Evolutionary conservation across 306 rosid species (phyloP).

Genomic region (Corylus avellana): DNA sequence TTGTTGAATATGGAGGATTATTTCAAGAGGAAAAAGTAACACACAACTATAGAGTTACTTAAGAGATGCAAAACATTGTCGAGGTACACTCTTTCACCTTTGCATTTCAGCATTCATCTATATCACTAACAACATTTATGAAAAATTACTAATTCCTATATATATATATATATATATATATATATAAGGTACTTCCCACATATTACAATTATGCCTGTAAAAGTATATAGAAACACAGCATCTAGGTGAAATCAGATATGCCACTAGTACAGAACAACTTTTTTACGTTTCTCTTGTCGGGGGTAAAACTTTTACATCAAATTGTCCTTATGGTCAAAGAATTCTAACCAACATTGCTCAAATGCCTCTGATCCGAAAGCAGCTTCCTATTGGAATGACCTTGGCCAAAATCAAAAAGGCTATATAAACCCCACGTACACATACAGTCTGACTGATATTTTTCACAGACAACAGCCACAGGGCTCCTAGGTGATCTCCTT

Average conservation of each 20-base stretch:
- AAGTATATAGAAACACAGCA: not conserved
- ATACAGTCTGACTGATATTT: constrained; percentile 51
- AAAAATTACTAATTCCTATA: not conserved
- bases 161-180: too few relatives aligned
- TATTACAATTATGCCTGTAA: too few relatives aligned
- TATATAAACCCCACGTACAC: constrained; percentile 50
- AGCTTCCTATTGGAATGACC: constrained; percentile 41
- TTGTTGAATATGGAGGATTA: not conserved
- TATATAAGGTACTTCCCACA: not conserved
- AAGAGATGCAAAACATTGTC: not conserved
- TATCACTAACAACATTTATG: not conserved
- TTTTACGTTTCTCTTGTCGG: not conserved
- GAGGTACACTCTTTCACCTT: not conserved
- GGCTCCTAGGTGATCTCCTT: constrained; percentile 50
- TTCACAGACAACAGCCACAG: constrained; percentile 43
- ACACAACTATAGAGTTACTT: not conserved
- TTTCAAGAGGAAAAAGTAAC: not conserved
- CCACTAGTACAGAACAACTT: not conserved
- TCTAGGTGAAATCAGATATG: not conserved
- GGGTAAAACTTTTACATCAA: not conserved
- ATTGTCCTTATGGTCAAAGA: not conserved
- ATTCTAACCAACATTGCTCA: constrained; percentile 40
- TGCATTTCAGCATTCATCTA: not conserved
- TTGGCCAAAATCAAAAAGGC: constrained; percentile 54
- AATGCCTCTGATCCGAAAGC: constrained; percentile 40